Conservation (phyloP, 2,329 filamentous ascomycete genomes). For the Rhynchosporium agropyri region DNA sequence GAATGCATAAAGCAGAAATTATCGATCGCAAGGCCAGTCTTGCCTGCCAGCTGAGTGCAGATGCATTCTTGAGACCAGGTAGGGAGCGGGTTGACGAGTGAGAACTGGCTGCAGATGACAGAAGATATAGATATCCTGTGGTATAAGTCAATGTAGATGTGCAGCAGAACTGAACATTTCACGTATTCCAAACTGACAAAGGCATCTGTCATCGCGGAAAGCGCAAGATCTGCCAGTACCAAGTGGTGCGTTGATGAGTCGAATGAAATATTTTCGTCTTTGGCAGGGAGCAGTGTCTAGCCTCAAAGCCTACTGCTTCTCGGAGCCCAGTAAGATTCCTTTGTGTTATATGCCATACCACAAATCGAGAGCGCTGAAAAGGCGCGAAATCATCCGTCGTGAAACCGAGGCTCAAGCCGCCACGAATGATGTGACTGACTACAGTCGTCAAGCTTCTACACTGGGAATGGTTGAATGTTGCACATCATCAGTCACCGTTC, state of each 20-base stretch:
- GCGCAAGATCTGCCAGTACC: not conserved
- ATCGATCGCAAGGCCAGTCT: not conserved
- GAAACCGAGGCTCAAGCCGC: not conserved
- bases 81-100: not conserved
- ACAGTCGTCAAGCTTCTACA: not conserved
- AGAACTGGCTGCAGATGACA: slow-evolving; percentile 1
- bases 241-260: not conserved
- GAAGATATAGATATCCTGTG: slow-evolving; percentile 13
- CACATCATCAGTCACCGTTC: too few species aligned
- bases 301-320: slow-evolving; percentile 1
- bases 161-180: slow-evolving; percentile 11
- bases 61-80: not conserved
- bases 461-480: not conserved
- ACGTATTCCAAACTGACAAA: not conserved
- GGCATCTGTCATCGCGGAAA: slow-evolving; percentile 2
- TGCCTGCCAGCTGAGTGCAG: not conserved
- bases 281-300: not conserved
- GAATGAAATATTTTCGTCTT: not conserved
- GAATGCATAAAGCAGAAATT: not conserved
- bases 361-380: not conserved
- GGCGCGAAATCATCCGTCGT: not conserved
- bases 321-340: not conserved
- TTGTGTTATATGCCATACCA: not conserved
- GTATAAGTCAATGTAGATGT: slow-evolving; percentile 10
- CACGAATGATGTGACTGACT: not conserved